A percentile compares a stretch with the other conserved stretches of the same genome.
phyloP scores from a whole-genome alignment of 2,329 filamentous ascomycete species.

The Penicillium fuscoglaucum region DNA sequence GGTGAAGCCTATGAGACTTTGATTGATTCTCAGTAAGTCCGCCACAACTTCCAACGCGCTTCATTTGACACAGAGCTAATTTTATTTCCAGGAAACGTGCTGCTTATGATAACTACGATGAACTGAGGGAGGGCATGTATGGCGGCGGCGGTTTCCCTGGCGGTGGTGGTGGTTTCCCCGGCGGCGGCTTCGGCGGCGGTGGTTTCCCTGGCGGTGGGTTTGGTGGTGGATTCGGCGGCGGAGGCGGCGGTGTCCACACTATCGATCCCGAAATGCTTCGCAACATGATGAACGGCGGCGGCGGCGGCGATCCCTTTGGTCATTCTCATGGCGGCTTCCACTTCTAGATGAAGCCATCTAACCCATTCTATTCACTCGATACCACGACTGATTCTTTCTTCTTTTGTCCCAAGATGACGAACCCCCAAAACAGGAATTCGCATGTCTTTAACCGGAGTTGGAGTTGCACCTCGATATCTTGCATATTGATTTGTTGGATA shows the following conservation, averaged over 20 bases:
- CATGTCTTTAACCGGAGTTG: slow-evolving; percentile 17
- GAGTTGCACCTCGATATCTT: slow-evolving; percentile 12
- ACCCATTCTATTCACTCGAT: neutral
- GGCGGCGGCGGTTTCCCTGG: slow-evolving; percentile 54
- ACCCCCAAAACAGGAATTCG: slow-evolving; percentile 6
- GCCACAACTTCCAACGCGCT: neutral
- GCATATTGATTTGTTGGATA: slow-evolving; percentile 4
- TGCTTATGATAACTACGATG: slow-evolving; percentile 87
- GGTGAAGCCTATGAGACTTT: slow-evolving; percentile 95
- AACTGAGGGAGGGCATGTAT: slow-evolving; percentile 81
- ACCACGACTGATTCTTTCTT: slow-evolving; percentile 11
- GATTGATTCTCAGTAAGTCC: slow-evolving; percentile 83
- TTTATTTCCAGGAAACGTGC: slow-evolving; percentile 68
- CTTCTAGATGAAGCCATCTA: slow-evolving; percentile 46
- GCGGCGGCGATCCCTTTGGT: slow-evolving; percentile 47
- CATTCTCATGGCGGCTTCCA: slow-evolving; percentile 55
- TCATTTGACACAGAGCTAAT: slow-evolving; percentile 11
- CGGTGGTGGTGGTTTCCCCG: slow-evolving; percentile 57
- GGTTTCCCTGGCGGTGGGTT: slow-evolving; percentile 46
- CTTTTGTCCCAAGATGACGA: neutral
- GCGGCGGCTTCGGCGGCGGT: slow-evolving; percentile 41
- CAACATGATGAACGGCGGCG: slow-evolving; percentile 76
- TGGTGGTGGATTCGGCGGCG: slow-evolving; percentile 46
- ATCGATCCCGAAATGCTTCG: slow-evolving; percentile 78
- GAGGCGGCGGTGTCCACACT: slow-evolving; percentile 18